Evolutionary conservation across 192 early-diverging fungal species (phyloP), one percentile per base, ranked within the genome.

Genomic region (Linnemannia zychae): DNA sequence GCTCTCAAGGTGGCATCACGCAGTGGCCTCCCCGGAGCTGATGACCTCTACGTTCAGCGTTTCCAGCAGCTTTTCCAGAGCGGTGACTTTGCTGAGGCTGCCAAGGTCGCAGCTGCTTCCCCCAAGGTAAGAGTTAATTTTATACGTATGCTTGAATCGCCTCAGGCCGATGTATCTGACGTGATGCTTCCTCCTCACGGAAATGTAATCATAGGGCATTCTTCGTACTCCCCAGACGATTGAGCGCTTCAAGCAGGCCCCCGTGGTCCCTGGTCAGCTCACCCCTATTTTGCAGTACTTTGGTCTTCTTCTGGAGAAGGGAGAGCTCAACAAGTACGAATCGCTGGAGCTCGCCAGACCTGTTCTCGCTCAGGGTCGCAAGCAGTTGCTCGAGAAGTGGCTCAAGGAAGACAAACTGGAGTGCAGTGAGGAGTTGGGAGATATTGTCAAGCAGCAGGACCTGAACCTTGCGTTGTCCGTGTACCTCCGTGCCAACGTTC

Each of bases 381-480:
- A 98, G 86, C 93, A 97, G 70, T 79, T 99, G 76, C 89, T 99
- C 20, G 98, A 99, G 80, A 99, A 98, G 88, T 99, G 98, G 98
- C 91, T 99, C 74, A 98, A 98, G 88, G 98, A 99, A 87, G 98
- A 99, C 88, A 99, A 99, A 87, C 90, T 99, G 15, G 95, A 98
- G 76, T 98, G 98, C 90, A 98, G 96, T 88, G 98, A 99, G 85
- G 98, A 99, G 81, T 90, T 99, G 37, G 98, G 98, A 78, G 98
- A 99, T 81, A 94, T 98, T 87, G 97, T 99, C 67, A 97, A 96
- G 87, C 96, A 93, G 72, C 92, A 96, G 72, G 98, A 99, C 80
- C 85, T 91, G 24, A 95, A 94, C 20, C 88, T 99, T 72, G 98
- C 98, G 0, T 91, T 99, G 31, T 97, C 97, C 17, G 95, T 99